Percentiles rank a stretch among this genome's conserved stretches.
These are phyloP conservation scores for Teunomyces lycoperdinae DNA, from an alignment of 805 yeast genomes.

Conservation along the genomic window DNA sequence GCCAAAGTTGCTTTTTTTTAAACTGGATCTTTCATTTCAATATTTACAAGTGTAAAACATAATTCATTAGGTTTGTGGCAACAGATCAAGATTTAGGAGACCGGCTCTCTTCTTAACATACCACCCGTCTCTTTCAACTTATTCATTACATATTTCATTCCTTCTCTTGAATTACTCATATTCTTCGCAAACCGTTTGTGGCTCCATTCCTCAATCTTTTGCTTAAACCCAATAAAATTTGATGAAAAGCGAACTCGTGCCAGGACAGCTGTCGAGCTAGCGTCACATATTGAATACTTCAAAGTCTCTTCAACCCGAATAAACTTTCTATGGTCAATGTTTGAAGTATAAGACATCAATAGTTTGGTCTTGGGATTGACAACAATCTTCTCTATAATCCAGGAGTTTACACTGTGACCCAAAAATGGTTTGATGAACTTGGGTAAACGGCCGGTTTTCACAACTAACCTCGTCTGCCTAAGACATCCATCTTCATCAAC, in stretches of 20 bases:
- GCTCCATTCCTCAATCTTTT: conserved; percentile 81
- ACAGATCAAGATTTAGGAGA: not conserved
- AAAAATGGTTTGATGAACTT: conserved; percentile 72
- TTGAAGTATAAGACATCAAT: conserved; percentile 71
- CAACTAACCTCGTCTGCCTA: conserved; percentile 68
- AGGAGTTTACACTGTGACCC: conserved; percentile 62
- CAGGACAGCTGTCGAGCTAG: conserved; percentile 41
- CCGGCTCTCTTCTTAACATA: conserved; percentile 6
- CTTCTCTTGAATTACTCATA: conserved; percentile 61
- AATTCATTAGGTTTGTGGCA: not conserved
- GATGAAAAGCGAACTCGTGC: conserved; percentile 69
- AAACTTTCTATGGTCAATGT: conserved; percentile 78
- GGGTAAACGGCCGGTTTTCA: conserved; percentile 80
- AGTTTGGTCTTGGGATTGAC: conserved; percentile 59
- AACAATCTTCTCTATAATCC: conserved; percentile 77
- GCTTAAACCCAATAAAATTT: conserved; percentile 65
- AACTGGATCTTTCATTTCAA: not conserved
- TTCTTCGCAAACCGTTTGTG: conserved; percentile 66
- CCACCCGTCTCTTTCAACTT: conserved; percentile 39
- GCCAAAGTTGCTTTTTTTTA: no score
- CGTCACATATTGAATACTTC: conserved; percentile 43
- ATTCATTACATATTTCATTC: conserved; percentile 77
- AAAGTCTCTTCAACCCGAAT: conserved; percentile 78
- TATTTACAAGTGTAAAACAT: not conserved
- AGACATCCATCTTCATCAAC: conserved; percentile 64